Percentiles rank a stretch among this genome's conserved stretches.
Evolutionary conservation across 192 early-diverging fungal genomes (phyloP).

Genomic region (Geosiphon pyriformis): DNA sequence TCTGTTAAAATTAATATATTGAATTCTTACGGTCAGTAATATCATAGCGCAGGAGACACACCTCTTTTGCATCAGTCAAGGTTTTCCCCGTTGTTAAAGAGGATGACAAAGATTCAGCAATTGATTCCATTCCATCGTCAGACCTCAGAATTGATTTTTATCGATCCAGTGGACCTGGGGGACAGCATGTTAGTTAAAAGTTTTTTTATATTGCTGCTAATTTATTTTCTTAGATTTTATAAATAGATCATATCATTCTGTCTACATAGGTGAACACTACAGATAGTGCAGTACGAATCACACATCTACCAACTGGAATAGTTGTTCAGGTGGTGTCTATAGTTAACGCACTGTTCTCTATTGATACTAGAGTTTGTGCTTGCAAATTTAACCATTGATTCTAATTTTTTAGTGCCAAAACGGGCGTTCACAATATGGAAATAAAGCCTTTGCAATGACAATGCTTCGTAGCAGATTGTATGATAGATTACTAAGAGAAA

Average conservation of each 20-base stretch:
- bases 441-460: background rate
- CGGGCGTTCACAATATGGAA: slow-evolving; percentile 1
- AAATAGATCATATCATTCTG: background rate
- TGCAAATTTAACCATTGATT: background rate
- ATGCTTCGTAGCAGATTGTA: slow-evolving; percentile 6
- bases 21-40: background rate
- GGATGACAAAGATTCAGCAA: background rate
- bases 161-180: slow-evolving; percentile 70
- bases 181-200: slow-evolving; percentile 67
- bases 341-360: background rate
- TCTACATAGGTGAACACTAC: slow-evolving; percentile 61
- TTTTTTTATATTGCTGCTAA: background rate
- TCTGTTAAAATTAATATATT: background rate
- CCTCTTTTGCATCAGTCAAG: slow-evolving; percentile 10
- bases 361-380: no score
- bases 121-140: background rate
- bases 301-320: slow-evolving; percentile 88
- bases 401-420: background rate
- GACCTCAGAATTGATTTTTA: slow-evolving; percentile 70
- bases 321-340: slow-evolving; percentile 37
- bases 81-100: slow-evolving; percentile 3
- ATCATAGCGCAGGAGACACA: slow-evolving; percentile 6
- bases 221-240: background rate
- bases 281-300: slow-evolving; percentile 87
- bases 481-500: slow-evolving; percentile 5